Evolutionary conservation across 2,329 filamentous ascomycete genomes (phyloP), one percentile per base, ranked within the genome.

Genomic region (Madurella mycetomatis): DNA sequence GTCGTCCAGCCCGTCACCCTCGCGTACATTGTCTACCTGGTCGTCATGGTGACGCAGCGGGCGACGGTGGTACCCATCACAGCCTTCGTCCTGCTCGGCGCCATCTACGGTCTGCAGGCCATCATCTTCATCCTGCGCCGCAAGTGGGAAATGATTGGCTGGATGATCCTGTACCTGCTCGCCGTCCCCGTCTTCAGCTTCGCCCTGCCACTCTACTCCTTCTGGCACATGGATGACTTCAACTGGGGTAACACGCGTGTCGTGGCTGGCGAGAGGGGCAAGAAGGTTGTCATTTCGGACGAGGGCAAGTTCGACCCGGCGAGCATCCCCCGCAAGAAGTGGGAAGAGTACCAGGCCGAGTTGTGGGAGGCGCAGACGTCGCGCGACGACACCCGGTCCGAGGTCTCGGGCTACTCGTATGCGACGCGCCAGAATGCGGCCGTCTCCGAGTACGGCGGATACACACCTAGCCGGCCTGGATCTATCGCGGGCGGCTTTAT

Each of bases 201-300:
- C 60, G 91, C 82, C 55, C 80, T 99, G 43, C 94, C 94, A 0
- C 76, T 99, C 30, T 97, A 97, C 71, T 81, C 92, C 47, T 99
- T 99, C 82, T 99, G 94, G 94, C 83, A 96, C 75, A 97, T 97
- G 94, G 94, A 99, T 72, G 94, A 99, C 74, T 99, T 99, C 82
- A 89, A 88, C 65, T 99, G 94, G 94, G 94, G 94, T 73, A 99
- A 96, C 73, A 99, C 94, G 41, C 92, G 94, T 84, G 84, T 99
- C 54, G 91, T 99, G 60, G 94, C 89, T 8, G 94, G 94, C 69
- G 94, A 99, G 70, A 86, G 87, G 71, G 94, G 94, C 60, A 87
- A 90, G 70, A 92, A 96, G 78, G 77, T 97, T 58, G 84, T 99
- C 64, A 87, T 99, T 62, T 90, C 91, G 1, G 94, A 99, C 70